Conservation (phyloP, 73 alveolate species). For the Tetrahymena borealis region DNA sequence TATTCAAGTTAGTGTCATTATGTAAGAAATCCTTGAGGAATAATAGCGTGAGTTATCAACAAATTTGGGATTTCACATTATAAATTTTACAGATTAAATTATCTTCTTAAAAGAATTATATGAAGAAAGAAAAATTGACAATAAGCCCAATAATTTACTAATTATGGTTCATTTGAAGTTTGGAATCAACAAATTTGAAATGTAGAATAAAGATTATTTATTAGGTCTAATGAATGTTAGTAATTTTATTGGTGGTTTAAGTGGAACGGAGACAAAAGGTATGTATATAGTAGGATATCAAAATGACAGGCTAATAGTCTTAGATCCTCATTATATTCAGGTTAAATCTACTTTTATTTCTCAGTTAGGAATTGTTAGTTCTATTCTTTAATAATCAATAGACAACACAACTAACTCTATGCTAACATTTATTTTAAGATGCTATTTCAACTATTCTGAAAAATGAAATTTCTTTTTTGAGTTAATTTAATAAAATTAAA, state of each 20-base stretch:
- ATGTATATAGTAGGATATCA: background rate
- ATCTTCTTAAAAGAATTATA: background rate
- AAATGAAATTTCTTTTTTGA: too few species aligned
- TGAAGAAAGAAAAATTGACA: background rate
- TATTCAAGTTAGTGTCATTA: background rate
- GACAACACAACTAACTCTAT: too few species aligned
- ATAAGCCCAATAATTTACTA: background rate
- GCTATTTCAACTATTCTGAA: too few species aligned
- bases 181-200: background rate
- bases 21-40: background rate
- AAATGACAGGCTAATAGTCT: background rate
- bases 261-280: background rate
- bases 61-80: background rate
- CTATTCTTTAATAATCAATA: too few species aligned
- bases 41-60: background rate
- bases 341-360: background rate
- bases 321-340: background rate
- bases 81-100: background rate
- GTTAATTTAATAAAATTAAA: too few species aligned
- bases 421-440: too few species aligned
- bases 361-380: background rate
- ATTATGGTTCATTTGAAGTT: background rate
- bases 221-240: background rate
- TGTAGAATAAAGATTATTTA: background rate
- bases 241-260: background rate